Evolutionary conservation across 1,284 basidiomycete species (phyloP).

Genomic region (Pseudozyma hubeiensis): DNA sequence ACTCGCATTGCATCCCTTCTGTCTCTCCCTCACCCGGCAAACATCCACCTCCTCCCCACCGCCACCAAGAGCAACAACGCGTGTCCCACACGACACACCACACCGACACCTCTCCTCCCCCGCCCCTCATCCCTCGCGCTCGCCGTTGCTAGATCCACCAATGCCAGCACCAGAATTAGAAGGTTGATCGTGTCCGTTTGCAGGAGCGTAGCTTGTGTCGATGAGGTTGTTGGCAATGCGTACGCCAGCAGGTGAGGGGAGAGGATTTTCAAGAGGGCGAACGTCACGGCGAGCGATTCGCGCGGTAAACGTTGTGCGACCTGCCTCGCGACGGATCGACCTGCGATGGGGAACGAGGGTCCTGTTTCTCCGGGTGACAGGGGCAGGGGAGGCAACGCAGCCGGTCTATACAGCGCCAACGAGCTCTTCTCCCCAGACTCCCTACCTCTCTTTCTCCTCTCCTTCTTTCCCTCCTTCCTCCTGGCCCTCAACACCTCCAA

Average conservation of each 20-base stretch:
- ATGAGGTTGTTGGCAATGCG: not conserved
- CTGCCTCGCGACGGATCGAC: not conserved
- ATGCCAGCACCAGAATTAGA: conserved; percentile 15
- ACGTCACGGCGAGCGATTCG: not conserved
- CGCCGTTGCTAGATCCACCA: conserved; percentile 9
- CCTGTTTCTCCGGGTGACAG: not conserved
- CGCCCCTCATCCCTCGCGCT: not conserved
- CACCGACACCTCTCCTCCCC: not conserved
- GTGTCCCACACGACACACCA: conserved; percentile 5
- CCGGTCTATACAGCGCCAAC: conserved; percentile 27
- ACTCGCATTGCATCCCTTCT: not conserved
- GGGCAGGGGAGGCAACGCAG: conserved; percentile 13
- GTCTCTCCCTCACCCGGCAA: not conserved
- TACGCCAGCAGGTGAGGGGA: not conserved
- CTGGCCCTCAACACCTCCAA: conserved; percentile 50
- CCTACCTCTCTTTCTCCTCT: not conserved
- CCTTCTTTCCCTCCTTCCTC: not conserved
- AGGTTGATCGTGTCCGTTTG: not conserved
- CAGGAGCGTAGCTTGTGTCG: not conserved
- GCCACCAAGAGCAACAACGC: not conserved
- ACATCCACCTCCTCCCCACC: not conserved
- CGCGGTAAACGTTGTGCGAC: not conserved
- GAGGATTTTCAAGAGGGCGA: not conserved
- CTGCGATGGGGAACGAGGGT: too few species aligned
- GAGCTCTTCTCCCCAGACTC: conserved; percentile 5